Conservation (phyloP, 208 protist genomes). For the Acanthamoeba healyi region DNA sequence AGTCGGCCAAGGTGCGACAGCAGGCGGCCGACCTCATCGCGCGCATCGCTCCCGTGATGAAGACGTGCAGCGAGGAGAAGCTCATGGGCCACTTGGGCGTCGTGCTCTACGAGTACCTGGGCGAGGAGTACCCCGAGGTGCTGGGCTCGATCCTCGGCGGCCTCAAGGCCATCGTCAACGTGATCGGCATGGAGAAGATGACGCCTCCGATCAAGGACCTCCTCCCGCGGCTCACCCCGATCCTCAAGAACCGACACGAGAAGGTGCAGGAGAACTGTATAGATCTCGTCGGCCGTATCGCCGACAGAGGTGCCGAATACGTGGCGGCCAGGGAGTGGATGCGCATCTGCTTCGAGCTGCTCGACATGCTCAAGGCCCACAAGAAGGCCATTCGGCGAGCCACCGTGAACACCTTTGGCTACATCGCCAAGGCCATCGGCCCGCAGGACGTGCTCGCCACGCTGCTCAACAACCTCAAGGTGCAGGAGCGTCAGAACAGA, state of each 20-base stretch:
- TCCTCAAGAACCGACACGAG: constrained; percentile 99
- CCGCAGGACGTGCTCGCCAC: constrained; percentile 99
- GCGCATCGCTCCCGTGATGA: constrained; percentile 96
- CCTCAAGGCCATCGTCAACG: constrained; percentile 97
- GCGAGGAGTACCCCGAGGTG: constrained; percentile 98
- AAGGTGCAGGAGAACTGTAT: constrained; percentile 98
- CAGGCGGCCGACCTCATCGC: constrained; percentile 97
- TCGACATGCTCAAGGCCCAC: constrained; percentile 99
- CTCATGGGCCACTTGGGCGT: constrained; percentile 96
- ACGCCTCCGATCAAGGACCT: constrained; percentile 94
- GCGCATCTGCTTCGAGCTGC: constrained; percentile 98
- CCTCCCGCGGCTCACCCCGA: constrained; percentile 97
- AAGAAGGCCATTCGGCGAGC: constrained; percentile 97
- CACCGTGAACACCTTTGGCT: constrained; percentile 98
- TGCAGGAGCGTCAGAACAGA: constrained; percentile 99
- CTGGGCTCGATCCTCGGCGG: constrained; percentile 97
- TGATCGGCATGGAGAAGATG: constrained; percentile 97
- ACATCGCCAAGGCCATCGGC: constrained; percentile 99
- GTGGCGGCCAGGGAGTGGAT: constrained; percentile 95
- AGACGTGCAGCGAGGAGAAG: constrained; percentile 95
- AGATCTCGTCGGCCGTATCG: constrained; percentile 98
- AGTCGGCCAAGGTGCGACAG: constrained; percentile 93
- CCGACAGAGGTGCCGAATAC: constrained; percentile 93
- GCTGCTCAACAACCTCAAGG: constrained; percentile 99
- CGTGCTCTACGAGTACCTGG: constrained; percentile 98